Conservation (phyloP, 2,329 filamentous ascomycete genomes). For the Cytospora piceae region DNA sequence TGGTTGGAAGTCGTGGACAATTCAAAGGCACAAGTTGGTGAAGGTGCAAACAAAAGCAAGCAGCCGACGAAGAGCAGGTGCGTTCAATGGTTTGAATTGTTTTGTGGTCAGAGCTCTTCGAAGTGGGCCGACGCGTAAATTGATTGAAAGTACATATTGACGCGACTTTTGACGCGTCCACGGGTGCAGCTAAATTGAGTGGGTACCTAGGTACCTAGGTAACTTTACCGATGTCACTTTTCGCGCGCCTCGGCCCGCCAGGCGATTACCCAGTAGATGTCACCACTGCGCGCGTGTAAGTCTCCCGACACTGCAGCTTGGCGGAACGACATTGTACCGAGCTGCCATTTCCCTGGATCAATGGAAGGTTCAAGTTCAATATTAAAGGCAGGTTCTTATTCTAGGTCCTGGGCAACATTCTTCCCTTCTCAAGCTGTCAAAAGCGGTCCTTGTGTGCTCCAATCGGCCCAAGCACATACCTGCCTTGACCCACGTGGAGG, state of each 20-base stretch:
- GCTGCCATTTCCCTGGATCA: neutral
- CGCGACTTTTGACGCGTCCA: constrained; percentile 1
- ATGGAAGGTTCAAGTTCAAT: no score
- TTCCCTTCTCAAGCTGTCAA: neutral
- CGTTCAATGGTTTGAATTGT: neutral
- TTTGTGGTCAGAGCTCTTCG: constrained; percentile 1
- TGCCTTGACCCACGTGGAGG: no score
- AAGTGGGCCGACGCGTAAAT: neutral
- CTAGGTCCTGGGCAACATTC: neutral
- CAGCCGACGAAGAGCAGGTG: neutral
- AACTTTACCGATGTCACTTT: neutral
- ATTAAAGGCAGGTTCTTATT: neutral
- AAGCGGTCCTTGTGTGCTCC: neutral
- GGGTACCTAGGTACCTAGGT: neutral
- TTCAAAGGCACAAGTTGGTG: neutral
- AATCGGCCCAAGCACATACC: neutral
- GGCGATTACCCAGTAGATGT: constrained; percentile 1
- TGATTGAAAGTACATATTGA: neutral
- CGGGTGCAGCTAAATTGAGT: neutral
- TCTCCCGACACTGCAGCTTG: neutral
- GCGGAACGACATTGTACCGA: neutral
- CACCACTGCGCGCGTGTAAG: neutral
- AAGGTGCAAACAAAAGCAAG: constrained; percentile 8
- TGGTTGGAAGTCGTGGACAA: constrained; percentile 9
- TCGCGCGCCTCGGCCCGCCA: constrained; percentile 19